Conservation (phyloP, 2,329 filamentous ascomycete genomes). For the Fusarium succisae region DNA sequence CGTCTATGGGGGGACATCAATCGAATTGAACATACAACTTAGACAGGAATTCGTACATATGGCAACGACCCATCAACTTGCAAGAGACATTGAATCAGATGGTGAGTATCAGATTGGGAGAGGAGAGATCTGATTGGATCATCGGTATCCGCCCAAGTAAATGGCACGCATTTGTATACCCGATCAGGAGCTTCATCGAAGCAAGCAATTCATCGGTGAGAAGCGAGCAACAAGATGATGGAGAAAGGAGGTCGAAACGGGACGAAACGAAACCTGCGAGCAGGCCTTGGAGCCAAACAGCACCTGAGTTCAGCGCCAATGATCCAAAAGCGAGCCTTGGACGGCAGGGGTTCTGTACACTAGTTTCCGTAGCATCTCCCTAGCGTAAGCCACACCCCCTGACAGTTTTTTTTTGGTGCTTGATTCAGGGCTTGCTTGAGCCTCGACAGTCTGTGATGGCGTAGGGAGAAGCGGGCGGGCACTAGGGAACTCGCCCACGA, state of each 20-base stretch:
- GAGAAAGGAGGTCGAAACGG: conserved; percentile 29
- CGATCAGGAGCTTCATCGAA: conserved; percentile 5
- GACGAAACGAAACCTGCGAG: conserved; percentile 34
- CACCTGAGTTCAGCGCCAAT: conserved; percentile 16
- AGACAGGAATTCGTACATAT: not conserved
- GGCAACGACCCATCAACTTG: not conserved
- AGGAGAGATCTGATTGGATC: not conserved
- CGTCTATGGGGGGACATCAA: not conserved
- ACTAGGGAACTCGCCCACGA: conserved; percentile 40
- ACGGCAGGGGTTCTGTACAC: conserved; percentile 1
- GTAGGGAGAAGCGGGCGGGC: conserved; percentile 33
- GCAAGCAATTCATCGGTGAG: conserved; percentile 29
- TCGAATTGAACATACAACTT: not conserved
- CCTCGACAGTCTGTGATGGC: conserved; percentile 18
- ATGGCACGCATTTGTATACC: conserved; percentile 18
- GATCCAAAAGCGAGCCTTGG: conserved; percentile 21
- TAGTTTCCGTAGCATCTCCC: conserved; percentile 29
- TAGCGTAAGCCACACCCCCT: conserved; percentile 22
- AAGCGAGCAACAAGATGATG: conserved; percentile 28
- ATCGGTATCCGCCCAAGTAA: not conserved
- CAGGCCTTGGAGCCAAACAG: conserved; percentile 35
- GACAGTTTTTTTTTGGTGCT: not conserved
- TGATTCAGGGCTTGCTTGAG: not conserved
- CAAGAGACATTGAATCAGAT: not conserved
- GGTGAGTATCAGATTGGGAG: not conserved